phyloP scores from a whole-genome alignment of 192 early-diverging fungal genomes.

The Physocladia obscura region DNA sequence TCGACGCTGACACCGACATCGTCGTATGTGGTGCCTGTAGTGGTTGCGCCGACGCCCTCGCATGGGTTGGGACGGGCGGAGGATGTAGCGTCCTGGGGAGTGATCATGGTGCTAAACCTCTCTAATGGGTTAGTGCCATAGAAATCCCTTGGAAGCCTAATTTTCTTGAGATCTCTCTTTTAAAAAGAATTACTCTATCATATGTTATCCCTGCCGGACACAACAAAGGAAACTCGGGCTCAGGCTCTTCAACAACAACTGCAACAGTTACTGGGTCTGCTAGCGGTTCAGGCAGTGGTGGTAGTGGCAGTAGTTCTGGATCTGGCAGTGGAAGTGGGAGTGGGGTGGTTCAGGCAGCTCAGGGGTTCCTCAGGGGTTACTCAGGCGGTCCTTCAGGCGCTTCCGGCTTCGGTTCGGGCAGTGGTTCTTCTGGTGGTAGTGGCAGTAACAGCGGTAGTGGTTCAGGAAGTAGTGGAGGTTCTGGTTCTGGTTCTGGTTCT shows the following conservation, averaged over 20 bases:
- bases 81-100: no score
- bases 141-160: no score
- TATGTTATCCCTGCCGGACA: no score
- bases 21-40: no score
- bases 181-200: no score
- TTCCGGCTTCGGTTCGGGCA: not conserved
- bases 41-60: no score
- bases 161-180: no score
- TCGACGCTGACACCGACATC: no score
- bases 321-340: not conserved
- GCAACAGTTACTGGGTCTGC: not conserved
- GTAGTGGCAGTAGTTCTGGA: not conserved
- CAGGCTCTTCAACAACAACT: not conserved
- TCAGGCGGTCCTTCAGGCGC: not conserved
- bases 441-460: not conserved
- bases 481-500: conserved; percentile 7
- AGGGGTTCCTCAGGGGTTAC: not conserved
- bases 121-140: no score
- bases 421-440: not conserved
- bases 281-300: not conserved
- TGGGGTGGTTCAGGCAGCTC: not conserved
- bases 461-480: not conserved
- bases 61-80: no score
- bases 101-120: no score
- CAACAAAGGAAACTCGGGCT: not conserved